Percentiles rank a stretch among this genome's conserved stretches.
Evolutionary conservation across 1,284 basidiomycete species (phyloP).

Genomic region (Neolentinus lepideus): DNA sequence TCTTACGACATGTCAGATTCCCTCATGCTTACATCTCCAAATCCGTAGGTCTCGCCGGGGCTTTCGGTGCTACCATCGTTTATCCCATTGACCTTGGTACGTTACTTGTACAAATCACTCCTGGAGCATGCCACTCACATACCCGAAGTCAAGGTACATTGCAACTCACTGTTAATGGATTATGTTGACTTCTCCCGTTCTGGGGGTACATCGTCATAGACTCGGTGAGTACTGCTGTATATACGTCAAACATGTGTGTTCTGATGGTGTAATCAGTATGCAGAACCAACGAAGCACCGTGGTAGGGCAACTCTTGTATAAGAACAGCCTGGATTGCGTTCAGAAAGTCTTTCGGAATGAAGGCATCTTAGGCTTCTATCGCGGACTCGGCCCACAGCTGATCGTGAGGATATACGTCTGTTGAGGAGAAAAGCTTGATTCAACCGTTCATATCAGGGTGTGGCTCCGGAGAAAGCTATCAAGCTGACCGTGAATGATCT

Average conservation of each 20-base stretch:
- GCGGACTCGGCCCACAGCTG: conserved; percentile 92
- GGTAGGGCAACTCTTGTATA: conserved; percentile 91
- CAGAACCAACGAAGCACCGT: conserved; percentile 96
- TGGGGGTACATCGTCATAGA: conserved; percentile 33
- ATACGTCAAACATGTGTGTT: background rate
- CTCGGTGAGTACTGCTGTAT: conserved; percentile 37
- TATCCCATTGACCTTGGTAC: conserved; percentile 91
- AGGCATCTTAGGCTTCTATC: conserved; percentile 92
- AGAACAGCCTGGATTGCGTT: conserved; percentile 92
- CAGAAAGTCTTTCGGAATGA: conserved; percentile 94
- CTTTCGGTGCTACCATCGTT: conserved; percentile 87
- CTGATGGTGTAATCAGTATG: conserved; percentile 48
- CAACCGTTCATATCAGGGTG: conserved; percentile 52
- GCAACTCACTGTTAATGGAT: background rate
- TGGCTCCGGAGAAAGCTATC: conserved; percentile 97
- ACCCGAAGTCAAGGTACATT: conserved; percentile 6
- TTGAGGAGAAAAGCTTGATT: background rate
- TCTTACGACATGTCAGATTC: conserved; percentile 4
- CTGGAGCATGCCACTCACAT: background rate
- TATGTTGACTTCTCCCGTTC: background rate
- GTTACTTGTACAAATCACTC: conserved; percentile 20
- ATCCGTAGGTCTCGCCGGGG: conserved; percentile 73
- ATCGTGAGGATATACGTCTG: conserved; percentile 46
- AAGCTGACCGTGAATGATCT: conserved; percentile 96
- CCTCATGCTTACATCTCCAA: conserved; percentile 3